Percentiles rank a stretch among this genome's conserved stretches.
These are phyloP conservation scores for Pseudopyricularia javanii DNA, from an alignment of 2,329 filamentous ascomycete species.

Conservation along the genomic window DNA sequence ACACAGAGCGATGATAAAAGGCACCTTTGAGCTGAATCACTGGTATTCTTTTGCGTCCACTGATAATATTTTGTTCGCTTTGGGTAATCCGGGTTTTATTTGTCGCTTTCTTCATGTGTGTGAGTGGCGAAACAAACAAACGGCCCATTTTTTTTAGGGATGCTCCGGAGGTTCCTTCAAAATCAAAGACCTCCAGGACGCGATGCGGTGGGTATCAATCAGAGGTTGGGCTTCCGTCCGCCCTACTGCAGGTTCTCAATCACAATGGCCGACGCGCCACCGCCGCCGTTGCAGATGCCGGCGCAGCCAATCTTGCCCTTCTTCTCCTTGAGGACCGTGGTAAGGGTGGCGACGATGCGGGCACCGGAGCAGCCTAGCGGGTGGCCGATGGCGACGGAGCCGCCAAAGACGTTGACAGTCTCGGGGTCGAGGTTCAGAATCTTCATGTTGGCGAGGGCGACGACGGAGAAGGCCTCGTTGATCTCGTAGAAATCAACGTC, in stretches of 20 bases:
- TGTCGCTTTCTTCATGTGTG: too few species aligned
- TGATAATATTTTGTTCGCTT: neutral
- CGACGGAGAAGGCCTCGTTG: conserved; percentile 95
- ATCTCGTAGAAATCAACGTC: conserved; percentile 98
- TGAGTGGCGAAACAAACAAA: too few species aligned
- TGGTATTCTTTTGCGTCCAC: neutral
- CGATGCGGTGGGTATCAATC: neutral
- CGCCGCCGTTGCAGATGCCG: conserved; percentile 93
- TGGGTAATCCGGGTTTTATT: too few species aligned
- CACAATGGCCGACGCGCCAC: conserved; percentile 85
- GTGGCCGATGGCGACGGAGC: conserved; percentile 91
- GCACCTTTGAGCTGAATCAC: neutral
- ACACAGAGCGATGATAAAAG: neutral
- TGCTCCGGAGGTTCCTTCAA: neutral
- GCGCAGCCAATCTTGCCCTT: conserved; percentile 80
- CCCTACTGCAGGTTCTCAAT: conserved; percentile 60
- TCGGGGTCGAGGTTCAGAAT: conserved; percentile 70
- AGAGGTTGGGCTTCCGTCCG: neutral
- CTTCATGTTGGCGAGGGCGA: conserved; percentile 88
- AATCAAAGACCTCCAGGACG: neutral
- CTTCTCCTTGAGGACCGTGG: conserved; percentile 80
- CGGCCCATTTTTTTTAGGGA: neutral
- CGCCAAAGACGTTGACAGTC: conserved; percentile 96
- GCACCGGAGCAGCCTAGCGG: conserved; percentile 90
- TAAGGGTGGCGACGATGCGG: conserved; percentile 80